Evolutionary conservation across 768 basidiomycete species (phyloP), one percentile per base, ranked within the genome.

Genomic region (Leccinellum rugosiceps): DNA sequence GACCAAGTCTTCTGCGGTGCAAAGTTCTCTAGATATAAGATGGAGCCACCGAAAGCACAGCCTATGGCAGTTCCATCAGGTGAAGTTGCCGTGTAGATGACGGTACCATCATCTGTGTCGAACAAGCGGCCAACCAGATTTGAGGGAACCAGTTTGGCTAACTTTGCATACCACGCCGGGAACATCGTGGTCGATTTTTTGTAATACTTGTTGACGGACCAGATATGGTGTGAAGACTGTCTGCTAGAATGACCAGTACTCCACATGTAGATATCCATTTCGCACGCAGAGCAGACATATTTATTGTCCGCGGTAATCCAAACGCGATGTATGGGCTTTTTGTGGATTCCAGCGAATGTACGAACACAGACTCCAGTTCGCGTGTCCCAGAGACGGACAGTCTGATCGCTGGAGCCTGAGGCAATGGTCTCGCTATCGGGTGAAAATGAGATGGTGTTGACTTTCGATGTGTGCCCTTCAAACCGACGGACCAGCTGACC

Each of bases 371-470:
- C 58, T 48, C 55, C 67, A 8, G 68, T 63, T 21, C 43, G 53
- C 23, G 55, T 53, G 19, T 68, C 64, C 68, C 68, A 70, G 13
- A 68, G 57, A 38, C 68, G 69, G 30, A 68, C 47, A 3, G 53
- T 58, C 25, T 52, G 60, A 25, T 69, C 68, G 10, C 58, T 41
- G 6, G 66, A 70, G 9, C 62, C 64, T 0, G 68, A 70, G 3
- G 57, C 64, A 28, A 69, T 61, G 26, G 41, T 58, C 28, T 2
- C 48, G 7, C 35, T 48, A 35, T 70, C 60, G 23, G 53, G 49
- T 3, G 69, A 69, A 48, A 70, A 64, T 7, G 68, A 52, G 28
- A 69, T 56, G 31, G 38, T 59, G 11, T 60, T 63, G 19, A 69
- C 57, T 44, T 47, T 48, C 19, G 58, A 52, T 15, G 43, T 51